These are phyloP conservation scores for Phlebopus sp. DNA, from an alignment of 1,284 basidiomycete species.

Conservation along the genomic window DNA sequence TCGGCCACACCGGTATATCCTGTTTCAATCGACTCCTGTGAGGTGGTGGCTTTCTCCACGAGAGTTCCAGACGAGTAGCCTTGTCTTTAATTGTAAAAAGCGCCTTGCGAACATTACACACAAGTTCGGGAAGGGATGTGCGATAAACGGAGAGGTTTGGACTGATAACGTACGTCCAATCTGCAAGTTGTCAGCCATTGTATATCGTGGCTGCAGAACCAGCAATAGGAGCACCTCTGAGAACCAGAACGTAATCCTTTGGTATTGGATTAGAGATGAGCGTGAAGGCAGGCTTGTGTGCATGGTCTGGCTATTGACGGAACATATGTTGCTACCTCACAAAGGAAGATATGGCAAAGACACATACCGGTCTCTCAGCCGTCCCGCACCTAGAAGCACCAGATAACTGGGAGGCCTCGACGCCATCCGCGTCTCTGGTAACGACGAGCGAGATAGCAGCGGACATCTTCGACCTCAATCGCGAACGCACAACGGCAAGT, in stretches of 20 bases:
- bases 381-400: too few relatives aligned
- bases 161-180: conserved; percentile 30
- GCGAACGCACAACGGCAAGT: conserved; percentile 22
- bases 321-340: neutral
- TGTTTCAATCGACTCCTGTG: too few relatives aligned
- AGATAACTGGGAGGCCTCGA: neutral
- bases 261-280: conserved; percentile 7
- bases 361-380: neutral
- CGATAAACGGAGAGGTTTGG: conserved; percentile 25
- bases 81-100: conserved; percentile 13
- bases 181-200: conserved; percentile 7
- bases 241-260: conserved; percentile 4
- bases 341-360: neutral
- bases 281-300: conserved; percentile 1
- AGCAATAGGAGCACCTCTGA: conserved; percentile 17
- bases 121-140: conserved; percentile 21
- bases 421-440: conserved; percentile 15
- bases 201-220: neutral
- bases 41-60: conserved; percentile 7
- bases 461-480: conserved; percentile 24
- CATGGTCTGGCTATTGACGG: neutral
- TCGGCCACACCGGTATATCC: too few relatives aligned
- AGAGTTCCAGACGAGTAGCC: conserved; percentile 12
- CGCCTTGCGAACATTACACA: conserved; percentile 22
- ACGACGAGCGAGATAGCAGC: conserved; percentile 26